Conservation (phyloP, 192 early-diverging fungal genomes). For the Podila clonocystis region DNA sequence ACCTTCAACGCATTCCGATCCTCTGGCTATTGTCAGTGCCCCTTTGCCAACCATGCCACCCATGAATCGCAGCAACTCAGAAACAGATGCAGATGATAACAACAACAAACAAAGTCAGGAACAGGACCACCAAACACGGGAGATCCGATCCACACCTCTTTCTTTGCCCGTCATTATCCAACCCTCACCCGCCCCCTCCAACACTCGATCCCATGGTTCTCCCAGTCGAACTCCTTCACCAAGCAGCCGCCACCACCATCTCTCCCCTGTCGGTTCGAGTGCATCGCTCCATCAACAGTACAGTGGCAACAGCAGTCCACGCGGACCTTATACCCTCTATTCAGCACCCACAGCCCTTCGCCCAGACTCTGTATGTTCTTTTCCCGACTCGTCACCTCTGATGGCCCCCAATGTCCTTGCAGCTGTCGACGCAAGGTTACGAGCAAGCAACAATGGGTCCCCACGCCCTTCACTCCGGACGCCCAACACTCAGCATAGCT, state of each 20-base stretch:
- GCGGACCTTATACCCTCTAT: not conserved
- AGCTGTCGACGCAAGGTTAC: constrained; percentile 34
- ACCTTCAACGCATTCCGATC: constrained; percentile 6
- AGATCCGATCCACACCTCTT: constrained; percentile 22
- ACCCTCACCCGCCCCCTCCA: not conserved
- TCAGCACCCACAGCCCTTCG: constrained; percentile 12
- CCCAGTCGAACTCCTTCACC: constrained; percentile 16
- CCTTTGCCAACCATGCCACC: constrained; percentile 3
- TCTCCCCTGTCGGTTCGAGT: constrained; percentile 1
- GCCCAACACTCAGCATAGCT: not conserved
- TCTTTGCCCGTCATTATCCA: constrained; percentile 17
- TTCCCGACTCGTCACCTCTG: constrained; percentile 29
- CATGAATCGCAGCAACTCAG: constrained; percentile 1
- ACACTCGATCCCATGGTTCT: not conserved
- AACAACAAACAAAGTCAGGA: not conserved
- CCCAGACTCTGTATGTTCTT: constrained; percentile 27
- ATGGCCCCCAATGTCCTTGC: constrained; percentile 41
- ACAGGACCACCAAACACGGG: not conserved
- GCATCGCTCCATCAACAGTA: not conserved
- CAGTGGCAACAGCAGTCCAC: not conserved
- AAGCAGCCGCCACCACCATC: not conserved
- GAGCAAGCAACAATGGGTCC: not conserved
- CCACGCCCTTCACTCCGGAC: not conserved
- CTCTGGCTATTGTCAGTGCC: not conserved
- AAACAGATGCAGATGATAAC: not conserved